Base-by-base conservation (phyloP, 306 rosid genomes). In the Corylus heterophylla region DNA sequence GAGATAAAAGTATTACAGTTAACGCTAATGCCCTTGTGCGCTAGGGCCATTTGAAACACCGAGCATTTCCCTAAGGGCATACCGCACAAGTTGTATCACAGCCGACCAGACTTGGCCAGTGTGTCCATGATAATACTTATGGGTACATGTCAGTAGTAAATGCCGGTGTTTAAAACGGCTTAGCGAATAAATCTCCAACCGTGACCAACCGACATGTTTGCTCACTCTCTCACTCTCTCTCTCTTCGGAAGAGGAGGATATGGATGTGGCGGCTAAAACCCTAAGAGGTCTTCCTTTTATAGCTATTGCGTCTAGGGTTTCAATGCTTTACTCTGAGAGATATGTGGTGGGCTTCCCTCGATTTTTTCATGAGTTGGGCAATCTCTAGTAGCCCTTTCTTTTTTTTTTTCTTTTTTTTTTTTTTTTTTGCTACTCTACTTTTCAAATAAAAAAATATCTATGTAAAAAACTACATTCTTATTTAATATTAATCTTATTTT, bases 121-220 rank as follows among this genome's bases (percentile, higher is more conserved):
- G 25, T 0, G 25, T 22, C 25, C 25, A 22, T 22, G 25, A 22
- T 22, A 22, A 22, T 22, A 22, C 25, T 22, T 22, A 22, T 22
- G 25, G 25, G 25, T 22, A 22, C 25, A 22, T 22, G 25, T 22
- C 0, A 22, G 25, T 22, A 0, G 25, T 22, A 22, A 22, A 22
- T 22, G 25, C 25, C 25, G 0, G 25, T 0, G 25, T 22, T 22
- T 0, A 22, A 22, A 22, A 22, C 0, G 25, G 25, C 25, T 22
- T 22, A 22, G 25, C 0, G 25, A 22, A 22, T 0, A 22, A 0
- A 22, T 22, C 25, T 22, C 25, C 0, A 22, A 22, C 98, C 98
- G 64, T 95, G 98, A 37, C 98, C 98, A 0, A 98, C 98, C 37
- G 98, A 98, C 98, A 95, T 93, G 8, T 72, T 83, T 7, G 84